A percentile compares a stretch with the other conserved stretches of the same genome.
Conservation (phyloP, 768 basidiomycete species). For the Gloeostereum incarnatum region DNA sequence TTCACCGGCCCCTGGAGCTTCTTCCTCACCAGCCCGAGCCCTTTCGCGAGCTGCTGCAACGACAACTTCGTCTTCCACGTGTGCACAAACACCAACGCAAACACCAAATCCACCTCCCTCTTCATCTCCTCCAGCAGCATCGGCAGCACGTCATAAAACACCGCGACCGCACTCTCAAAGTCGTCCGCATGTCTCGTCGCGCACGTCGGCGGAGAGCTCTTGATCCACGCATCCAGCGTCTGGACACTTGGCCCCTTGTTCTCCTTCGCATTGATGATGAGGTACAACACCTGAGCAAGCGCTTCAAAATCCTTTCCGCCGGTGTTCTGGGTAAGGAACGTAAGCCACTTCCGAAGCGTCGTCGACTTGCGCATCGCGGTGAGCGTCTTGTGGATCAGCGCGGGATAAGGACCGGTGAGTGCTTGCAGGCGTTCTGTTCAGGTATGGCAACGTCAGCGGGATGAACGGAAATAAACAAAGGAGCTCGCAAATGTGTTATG, state of each 20-base stretch:
- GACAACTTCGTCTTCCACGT: background rate
- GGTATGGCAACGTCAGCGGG: background rate
- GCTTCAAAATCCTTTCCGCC: conserved; percentile 40
- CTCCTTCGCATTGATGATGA: background rate
- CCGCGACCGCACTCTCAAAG: background rate
- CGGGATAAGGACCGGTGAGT: conserved; percentile 34
- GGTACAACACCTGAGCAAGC: conserved; percentile 20
- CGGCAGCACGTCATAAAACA: background rate
- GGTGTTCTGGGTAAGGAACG: conserved; percentile 29
- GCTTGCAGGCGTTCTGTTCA: conserved; percentile 39
- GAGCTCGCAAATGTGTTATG: too few relatives aligned
- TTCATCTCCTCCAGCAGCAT: background rate
- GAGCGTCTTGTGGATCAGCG: conserved; percentile 32
- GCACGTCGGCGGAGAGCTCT: background rate
- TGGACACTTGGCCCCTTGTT: background rate
- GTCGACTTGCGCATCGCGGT: conserved; percentile 22
- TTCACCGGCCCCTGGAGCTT: too few relatives aligned
- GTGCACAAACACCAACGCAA: too few relatives aligned
- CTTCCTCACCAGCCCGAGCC: too few relatives aligned
- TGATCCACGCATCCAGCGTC: background rate
- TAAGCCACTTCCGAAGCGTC: conserved; percentile 25
- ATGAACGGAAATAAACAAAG: too few relatives aligned
- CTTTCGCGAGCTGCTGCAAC: background rate
- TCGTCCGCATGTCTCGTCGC: background rate
- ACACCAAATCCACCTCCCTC: too few relatives aligned